Evolutionary conservation across 805 yeast genomes (phyloP), one percentile per base, ranked within the genome.

Genomic region (Wickerhamiella domercqiae): DNA sequence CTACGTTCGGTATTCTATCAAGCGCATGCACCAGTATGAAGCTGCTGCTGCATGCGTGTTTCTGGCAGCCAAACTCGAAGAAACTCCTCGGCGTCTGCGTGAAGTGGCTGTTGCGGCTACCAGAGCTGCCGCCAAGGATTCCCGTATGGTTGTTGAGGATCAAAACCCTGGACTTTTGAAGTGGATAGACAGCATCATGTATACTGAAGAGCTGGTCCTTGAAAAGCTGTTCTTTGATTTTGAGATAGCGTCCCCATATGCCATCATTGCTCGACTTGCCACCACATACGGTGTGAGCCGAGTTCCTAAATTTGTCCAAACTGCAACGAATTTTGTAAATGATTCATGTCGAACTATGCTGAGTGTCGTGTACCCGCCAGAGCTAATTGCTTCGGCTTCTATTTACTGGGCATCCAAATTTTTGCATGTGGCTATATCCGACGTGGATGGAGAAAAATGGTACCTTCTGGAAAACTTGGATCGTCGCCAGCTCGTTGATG

Each of bases 41-140:
- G 56, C 65, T 5, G 74, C 66, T 0, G 72, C 70, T 1, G 62
- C 73, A 2, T 53, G 68, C 21, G 45, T 71, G 14, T 71, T 71
- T 45, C 52, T 71, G 19, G 74, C 74, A 3, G 60, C 70, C 38
- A 71, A 71, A 42, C 62, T 69, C 5, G 73, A 70, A 37, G 77
- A 71, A 39, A 60, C 70, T 21, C 60, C 65, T 24, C 57, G 76
- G 21, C 52, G 63, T 28, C 50, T 71, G 21, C 51, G 63, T 29
- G 74, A 70, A 37, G 60, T 71, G 3, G 70, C 68, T 16, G 57
- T 61, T n/a, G 60, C 62, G 4, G 65, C 71, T 46, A 68, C 71
- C 3, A 58, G 59, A 34, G 59, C 63, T 4, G 73, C 75, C 0
- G 61, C 61, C 16, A 66, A 65, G 41, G 53, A 61, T 34, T 57